phyloP scores from a whole-genome alignment of 352 stramenopile species.

The Globisporangium lucens region DNA sequence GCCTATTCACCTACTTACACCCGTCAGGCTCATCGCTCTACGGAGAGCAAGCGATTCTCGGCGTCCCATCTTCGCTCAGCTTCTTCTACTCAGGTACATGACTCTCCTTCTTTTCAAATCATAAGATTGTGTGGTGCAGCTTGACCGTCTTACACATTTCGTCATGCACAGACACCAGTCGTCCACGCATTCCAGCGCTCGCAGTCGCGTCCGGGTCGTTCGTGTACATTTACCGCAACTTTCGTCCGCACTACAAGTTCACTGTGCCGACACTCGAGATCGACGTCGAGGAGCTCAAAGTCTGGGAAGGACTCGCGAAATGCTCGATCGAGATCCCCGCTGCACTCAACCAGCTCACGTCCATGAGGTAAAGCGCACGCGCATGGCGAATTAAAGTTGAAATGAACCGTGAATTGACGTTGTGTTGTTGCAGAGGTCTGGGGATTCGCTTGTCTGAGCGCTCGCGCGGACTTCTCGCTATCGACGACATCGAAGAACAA shows the following conservation, averaged over 20 bases:
- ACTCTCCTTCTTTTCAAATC: neutral
- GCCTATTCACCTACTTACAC: neutral
- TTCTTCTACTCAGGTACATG: conserved; percentile 64
- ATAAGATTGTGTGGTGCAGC: neutral
- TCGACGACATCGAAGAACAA: conserved; percentile 82
- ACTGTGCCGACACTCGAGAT: conserved; percentile 79
- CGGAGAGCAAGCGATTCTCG: conserved; percentile 77
- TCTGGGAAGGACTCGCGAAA: conserved; percentile 69
- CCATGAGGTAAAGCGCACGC: conserved; percentile 36
- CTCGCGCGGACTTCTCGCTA: conserved; percentile 66
- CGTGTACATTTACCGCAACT: conserved; percentile 92
- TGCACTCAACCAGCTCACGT: conserved; percentile 58
- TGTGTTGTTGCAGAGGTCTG: conserved; percentile 30
- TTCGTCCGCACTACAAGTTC: conserved; percentile 91
- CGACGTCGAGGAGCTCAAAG: conserved; percentile 58
- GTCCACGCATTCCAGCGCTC: conserved; percentile 75
- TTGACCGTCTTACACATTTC: neutral
- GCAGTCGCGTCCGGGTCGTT: conserved; percentile 82
- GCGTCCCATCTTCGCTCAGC: conserved; percentile 63
- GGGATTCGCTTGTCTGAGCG: conserved; percentile 68
- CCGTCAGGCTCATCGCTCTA: conserved; percentile 62
- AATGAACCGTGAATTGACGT: neutral
- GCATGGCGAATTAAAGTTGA: too few species aligned
- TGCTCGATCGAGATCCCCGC: conserved; percentile 69
- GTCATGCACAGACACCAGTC: conserved; percentile 22